These are phyloP conservation scores for Golubevia pallescens DNA, from an alignment of 1,284 basidiomycete genomes.

Conservation along the genomic window DNA sequence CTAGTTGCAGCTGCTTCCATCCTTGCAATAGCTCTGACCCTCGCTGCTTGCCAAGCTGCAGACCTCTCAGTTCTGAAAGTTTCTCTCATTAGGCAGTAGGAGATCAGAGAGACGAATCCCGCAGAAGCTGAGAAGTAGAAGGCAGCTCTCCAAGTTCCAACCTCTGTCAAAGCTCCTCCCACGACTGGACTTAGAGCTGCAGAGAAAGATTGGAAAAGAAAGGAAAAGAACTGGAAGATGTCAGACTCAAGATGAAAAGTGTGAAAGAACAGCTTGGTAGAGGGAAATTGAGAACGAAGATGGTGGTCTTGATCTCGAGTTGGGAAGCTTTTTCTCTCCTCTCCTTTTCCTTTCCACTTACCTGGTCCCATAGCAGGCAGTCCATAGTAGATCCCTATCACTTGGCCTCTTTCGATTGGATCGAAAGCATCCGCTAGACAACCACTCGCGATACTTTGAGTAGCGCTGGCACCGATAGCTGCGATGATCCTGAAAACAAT, in stretches of 20 bases:
- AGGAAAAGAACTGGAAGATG: no score
- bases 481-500: conserved; percentile 14
- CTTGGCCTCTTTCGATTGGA: background rate
- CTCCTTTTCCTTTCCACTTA: no score
- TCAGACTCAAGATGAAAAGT: no score
- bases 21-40: background rate
- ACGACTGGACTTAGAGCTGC: background rate
- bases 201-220: no score
- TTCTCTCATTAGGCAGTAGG: conserved; percentile 10
- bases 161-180: conserved; percentile 15
- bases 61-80: conserved; percentile 14
- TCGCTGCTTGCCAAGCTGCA: conserved; percentile 13
- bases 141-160: conserved; percentile 11
- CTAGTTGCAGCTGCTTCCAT: no score
- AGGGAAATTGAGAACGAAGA: no score
- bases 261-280: no score
- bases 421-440: conserved; percentile 20
- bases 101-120: conserved; percentile 11
- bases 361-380: no score
- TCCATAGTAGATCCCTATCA: conserved; percentile 8
- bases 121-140: conserved; percentile 20
- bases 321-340: no score
- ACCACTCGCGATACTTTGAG: conserved; percentile 15
- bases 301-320: no score
- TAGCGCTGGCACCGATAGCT: conserved; percentile 12